Conservation (phyloP, 2,329 filamentous ascomycete species). For the Sporothrix luriei region DNA sequence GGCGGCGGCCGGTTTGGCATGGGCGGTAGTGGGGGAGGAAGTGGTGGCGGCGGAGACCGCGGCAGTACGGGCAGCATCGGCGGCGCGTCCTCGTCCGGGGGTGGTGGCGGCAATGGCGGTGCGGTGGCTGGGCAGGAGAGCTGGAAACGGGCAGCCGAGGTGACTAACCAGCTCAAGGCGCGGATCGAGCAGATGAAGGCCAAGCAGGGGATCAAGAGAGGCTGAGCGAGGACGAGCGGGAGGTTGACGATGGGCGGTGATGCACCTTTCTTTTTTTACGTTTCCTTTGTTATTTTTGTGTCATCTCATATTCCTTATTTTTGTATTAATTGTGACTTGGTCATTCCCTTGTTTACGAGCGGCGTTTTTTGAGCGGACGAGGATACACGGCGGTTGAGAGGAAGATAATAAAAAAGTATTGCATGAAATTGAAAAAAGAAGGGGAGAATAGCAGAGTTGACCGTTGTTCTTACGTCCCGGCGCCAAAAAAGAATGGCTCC, state of each 20-base stretch:
- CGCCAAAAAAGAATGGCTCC: constrained; percentile 34
- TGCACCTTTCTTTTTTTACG: not conserved
- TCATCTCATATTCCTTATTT: not conserved
- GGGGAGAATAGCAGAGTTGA: too few relatives aligned
- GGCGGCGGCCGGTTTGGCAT: constrained; percentile 18
- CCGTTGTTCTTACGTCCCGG: too few relatives aligned
- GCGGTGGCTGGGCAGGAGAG: constrained; percentile 68
- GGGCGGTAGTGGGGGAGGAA: not conserved
- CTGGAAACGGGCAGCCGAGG: constrained; percentile 95
- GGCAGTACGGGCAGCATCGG: constrained; percentile 18
- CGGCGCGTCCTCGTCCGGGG: constrained; percentile 31
- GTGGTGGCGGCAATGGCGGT: constrained; percentile 29
- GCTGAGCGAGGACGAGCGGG: not conserved
- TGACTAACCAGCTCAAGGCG: constrained; percentile 95
- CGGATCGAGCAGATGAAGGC: constrained; percentile 97
- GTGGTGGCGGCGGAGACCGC: not conserved
- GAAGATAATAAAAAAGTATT: too few relatives aligned
- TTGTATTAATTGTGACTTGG: constrained; percentile 22
- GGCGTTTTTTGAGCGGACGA: not conserved
- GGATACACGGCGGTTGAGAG: too few relatives aligned
- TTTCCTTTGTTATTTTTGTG: not conserved
- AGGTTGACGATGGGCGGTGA: not conserved
- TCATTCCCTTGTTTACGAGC: not conserved
- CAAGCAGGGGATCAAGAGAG: constrained; percentile 36
- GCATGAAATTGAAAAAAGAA: too few relatives aligned